phyloP scores from a whole-genome alignment of 2,329 filamentous ascomycete genomes.

The Trichoderma brevicompactum region DNA sequence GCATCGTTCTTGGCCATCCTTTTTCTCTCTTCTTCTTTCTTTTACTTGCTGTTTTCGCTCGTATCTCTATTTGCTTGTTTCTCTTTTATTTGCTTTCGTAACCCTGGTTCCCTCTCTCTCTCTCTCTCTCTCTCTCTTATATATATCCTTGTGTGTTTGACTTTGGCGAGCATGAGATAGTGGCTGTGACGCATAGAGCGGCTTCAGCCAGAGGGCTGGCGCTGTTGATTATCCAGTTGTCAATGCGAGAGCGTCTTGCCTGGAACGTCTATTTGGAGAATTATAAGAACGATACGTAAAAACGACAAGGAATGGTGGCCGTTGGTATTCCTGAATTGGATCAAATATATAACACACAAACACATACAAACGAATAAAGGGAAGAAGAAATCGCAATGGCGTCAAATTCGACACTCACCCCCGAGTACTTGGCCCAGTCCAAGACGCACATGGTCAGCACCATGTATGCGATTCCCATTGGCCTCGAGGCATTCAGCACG shows the following conservation, averaged over 20 bases:
- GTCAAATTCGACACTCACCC: conserved; percentile 20
- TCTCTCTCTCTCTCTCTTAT: neutral
- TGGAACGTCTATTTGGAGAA: neutral
- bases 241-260: neutral
- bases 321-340: neutral
- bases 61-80: neutral
- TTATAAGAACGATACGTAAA: neutral
- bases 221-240: neutral
- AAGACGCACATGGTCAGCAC: conserved; percentile 25
- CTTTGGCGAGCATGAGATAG: neutral
- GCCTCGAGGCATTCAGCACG: conserved; percentile 28
- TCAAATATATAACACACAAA: neutral
- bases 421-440: conserved; percentile 29
- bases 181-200: conserved; percentile 12
- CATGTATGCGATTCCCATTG: conserved; percentile 29
- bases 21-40: neutral
- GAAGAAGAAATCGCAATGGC: neutral
- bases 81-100: neutral
- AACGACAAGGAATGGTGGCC: neutral
- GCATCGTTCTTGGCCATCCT: neutral
- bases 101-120: too few species aligned
- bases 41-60: neutral
- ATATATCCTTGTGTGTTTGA: neutral
- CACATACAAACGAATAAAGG: neutral
- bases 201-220: conserved; percentile 3